Conservation (phyloP, 1,139 yeast genomes). For the Hansenula anomala region DNA sequence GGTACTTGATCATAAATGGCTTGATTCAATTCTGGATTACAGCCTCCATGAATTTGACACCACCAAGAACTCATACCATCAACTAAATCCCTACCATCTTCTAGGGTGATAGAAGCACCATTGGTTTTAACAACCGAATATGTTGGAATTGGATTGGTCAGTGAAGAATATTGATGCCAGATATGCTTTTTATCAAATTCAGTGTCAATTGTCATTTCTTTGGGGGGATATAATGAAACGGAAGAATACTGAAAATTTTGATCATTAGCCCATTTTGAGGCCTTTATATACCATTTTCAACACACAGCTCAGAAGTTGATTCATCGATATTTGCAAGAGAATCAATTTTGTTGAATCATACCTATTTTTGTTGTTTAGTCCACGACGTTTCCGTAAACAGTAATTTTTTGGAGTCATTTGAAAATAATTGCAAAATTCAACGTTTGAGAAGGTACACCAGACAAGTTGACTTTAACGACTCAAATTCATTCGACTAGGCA, state of each 20-base stretch:
- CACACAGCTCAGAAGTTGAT: background rate
- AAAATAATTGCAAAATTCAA: too few species aligned
- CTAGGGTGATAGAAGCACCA: background rate
- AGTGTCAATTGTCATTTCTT: background rate
- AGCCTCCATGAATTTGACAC: constrained; percentile 3
- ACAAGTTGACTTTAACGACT: too few species aligned
- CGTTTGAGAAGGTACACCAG: too few species aligned
- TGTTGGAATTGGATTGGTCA: constrained; percentile 1
- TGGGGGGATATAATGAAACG: too few species aligned
- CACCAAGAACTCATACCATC: constrained; percentile 4
- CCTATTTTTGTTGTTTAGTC: too few species aligned
- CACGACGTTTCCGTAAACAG: background rate
- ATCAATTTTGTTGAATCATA: too few species aligned
- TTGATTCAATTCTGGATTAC: constrained; percentile 2
- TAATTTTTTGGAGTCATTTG: background rate
- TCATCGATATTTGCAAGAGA: too few species aligned
- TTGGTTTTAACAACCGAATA: background rate
- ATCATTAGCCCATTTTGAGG: too few species aligned
- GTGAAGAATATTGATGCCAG: constrained; percentile 2
- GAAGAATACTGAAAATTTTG: too few species aligned
- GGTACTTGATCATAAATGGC: constrained; percentile 3
- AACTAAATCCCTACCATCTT: background rate
- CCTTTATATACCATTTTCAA: background rate
- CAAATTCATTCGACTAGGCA: too few species aligned
- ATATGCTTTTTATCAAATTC: constrained; percentile 1